Base-by-base conservation (phyloP, 305 asterid species). In the Nicotiana rustica region DNA sequence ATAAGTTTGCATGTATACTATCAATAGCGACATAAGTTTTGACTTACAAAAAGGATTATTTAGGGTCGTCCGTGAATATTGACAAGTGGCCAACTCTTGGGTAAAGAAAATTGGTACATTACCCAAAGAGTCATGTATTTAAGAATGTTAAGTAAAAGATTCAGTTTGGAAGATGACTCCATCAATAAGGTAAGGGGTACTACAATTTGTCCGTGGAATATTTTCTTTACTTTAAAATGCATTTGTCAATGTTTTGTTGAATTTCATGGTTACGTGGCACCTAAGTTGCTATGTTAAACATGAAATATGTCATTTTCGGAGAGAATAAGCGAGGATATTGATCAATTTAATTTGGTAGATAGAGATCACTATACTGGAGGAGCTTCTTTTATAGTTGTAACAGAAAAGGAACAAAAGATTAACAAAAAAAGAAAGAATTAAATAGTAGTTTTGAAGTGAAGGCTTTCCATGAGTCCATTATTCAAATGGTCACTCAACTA, bases 111-210 rank as follows among this genome's bases (percentile, higher is more conserved):
- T n/a, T 25, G 73, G 41, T 47, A 82, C 82, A 21, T 12, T 75
- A 66, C 29, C 21, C 59, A 33, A 78, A 76, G 60, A 81, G 87
- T 83, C 2, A 41, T 41, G 79, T 67, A 14, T 80, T 87, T 78
- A 65, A 89, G 82, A 82, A 67, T 69, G 67, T 83, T 44, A 89
- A 91, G 91, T 62, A 89, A 88, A 89, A 82, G 85, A 87, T 83
- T 83, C 35, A 33, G 89, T 88, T 91, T 31, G 94, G 90, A 86
- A 89, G 78, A 87, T 81, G 87, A 83, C 13, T 83, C 85, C 81
- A 85, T 89, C 92, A 86, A 15, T 66, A 83, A 87, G 85, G 84
- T 82, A n/a, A 15, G 19, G 10, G 12, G 2, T 2, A 25, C 29
- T 66, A 25, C 61, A 76, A 35, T 10, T 17, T 21, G 25, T 73